Evolutionary conservation across 129 eudicot genomes (phyloP), one percentile per base, ranked within the genome.

Genomic region (Chrysanthemum lavandulifolium): DNA sequence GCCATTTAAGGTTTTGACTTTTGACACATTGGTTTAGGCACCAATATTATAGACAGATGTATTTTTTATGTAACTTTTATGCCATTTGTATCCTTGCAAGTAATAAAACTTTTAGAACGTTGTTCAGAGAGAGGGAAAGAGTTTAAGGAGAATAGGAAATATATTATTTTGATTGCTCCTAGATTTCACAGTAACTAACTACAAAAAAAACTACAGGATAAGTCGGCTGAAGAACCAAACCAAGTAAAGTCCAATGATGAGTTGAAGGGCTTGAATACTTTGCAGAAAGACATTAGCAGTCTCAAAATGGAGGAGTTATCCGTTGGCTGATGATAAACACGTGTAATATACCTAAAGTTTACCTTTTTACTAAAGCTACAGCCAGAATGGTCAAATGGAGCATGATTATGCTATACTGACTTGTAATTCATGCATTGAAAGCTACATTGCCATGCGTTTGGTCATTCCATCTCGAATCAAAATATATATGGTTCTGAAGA

Each of bases 301-400:
- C 77, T 78, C 67, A 76, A 79, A 73, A 58, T 78, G 78, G 86
- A 78, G 65, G 77, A 73, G 19, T 73, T 78, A 48, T 74, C 78
- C 3, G 47, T 74, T 21, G 72, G 78, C 40, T 73, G 71, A 63
- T 72, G 58, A 21, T 31, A 29, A 64, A 31, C 11, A 16, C 33
- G 29, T 40, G 27, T 65, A 36, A 18, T 1, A 66, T 47, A 43
- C 66, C 47, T 3, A 61, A 14, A 40, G 10, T 40, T 36, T 40
- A 40, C 36, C 53, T 19, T 54, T 55, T 67, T 49, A 31, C 19
- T 66, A 11, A 11, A 9, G 59, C 59, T 23, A 40, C 47, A 23
- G 25, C 25, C 25, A 52, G 67, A 71, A 57, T 71, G 56, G 57
- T 71, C 57, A 13, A 10, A 45, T 51, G 33, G 40, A 62, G 70